Conservation (phyloP, 2,329 filamentous ascomycete species). For the Fusarium sp. region DNA sequence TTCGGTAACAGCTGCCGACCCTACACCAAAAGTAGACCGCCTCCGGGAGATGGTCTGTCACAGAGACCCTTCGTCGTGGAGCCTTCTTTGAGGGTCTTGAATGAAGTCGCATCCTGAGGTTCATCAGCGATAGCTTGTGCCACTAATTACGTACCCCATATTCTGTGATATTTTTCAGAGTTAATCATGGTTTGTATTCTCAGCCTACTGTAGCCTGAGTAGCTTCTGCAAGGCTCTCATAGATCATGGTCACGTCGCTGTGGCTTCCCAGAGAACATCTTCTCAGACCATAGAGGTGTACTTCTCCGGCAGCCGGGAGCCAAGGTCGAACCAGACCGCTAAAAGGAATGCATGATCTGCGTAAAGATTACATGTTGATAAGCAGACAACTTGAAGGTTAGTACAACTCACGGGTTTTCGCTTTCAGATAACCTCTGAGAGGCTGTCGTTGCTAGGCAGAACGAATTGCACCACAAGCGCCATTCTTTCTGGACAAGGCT, state of each 20-base stretch:
- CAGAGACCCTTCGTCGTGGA: slow-evolving; percentile 1
- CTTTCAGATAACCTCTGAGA: background rate
- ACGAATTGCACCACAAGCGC: slow-evolving; percentile 1
- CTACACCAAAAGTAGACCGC: slow-evolving; percentile 4
- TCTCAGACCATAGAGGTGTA: background rate
- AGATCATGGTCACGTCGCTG: background rate
- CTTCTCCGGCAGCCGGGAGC: background rate
- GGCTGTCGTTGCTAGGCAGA: background rate
- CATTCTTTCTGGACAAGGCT: slow-evolving; percentile 5
- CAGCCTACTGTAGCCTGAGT: background rate
- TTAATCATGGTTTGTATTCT: slow-evolving; percentile 25
- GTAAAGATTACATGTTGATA: background rate
- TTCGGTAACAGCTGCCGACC: background rate
- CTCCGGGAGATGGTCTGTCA: background rate
- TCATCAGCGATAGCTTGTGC: slow-evolving; percentile 14
- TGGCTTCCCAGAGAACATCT: background rate
- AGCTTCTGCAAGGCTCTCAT: slow-evolving; percentile 20
- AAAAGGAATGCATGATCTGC: background rate
- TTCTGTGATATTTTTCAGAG: slow-evolving; percentile 25
- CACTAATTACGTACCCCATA: slow-evolving; percentile 38
- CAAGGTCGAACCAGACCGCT: slow-evolving; percentile 7
- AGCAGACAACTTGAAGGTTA: background rate
- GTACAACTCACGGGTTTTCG: background rate
- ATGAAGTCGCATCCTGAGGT: slow-evolving; percentile 9
- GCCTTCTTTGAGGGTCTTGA: background rate